Percentiles rank a stretch among this genome's conserved stretches.
These are phyloP conservation scores for Isabelozyma rhagii DNA, from an alignment of 805 yeast species.

Conservation along the genomic window DNA sequence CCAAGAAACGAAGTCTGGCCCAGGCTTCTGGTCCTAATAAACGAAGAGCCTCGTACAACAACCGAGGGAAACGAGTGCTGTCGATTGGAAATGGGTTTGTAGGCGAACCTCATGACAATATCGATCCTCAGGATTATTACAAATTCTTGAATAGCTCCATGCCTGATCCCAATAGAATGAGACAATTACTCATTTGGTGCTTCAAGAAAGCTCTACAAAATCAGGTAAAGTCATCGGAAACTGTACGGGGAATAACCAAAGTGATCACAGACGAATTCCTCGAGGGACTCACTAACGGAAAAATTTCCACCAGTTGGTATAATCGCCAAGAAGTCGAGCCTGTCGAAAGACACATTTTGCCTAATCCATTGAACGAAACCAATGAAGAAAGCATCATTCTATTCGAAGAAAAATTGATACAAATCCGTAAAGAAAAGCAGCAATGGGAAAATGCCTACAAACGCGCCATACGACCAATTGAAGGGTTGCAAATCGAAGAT, in stretches of 20 bases:
- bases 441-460: slow-evolving; percentile 42
- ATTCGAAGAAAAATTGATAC: slow-evolving; percentile 41
- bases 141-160: slow-evolving; percentile 58
- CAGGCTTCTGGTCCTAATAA: slow-evolving; percentile 5
- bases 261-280: slow-evolving; percentile 64
- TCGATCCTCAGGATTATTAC: slow-evolving; percentile 52
- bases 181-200: slow-evolving; percentile 69
- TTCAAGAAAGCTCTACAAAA: slow-evolving; percentile 46
- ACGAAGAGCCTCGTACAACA: slow-evolving; percentile 50
- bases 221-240: slow-evolving; percentile 14
- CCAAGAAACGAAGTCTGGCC: neutral
- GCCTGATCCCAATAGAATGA: slow-evolving; percentile 73
- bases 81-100: slow-evolving; percentile 72
- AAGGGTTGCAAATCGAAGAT: slow-evolving; percentile 6
- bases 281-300: slow-evolving; percentile 56
- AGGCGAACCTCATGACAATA: slow-evolving; percentile 64
- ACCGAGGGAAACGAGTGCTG: slow-evolving; percentile 69
- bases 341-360: slow-evolving; percentile 25
- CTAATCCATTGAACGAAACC: slow-evolving; percentile 59
- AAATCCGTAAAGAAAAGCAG: slow-evolving; percentile 43
- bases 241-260: slow-evolving; percentile 43
- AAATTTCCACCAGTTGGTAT: slow-evolving; percentile 70
- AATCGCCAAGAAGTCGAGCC: slow-evolving; percentile 27
- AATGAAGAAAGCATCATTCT: slow-evolving; percentile 48
- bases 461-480: slow-evolving; percentile 12